Percentiles rank a stretch among this genome's conserved stretches.
These are phyloP conservation scores for Crassisporium funariophilum DNA, from an alignment of 768 basidiomycete species.

Conservation along the genomic window DNA sequence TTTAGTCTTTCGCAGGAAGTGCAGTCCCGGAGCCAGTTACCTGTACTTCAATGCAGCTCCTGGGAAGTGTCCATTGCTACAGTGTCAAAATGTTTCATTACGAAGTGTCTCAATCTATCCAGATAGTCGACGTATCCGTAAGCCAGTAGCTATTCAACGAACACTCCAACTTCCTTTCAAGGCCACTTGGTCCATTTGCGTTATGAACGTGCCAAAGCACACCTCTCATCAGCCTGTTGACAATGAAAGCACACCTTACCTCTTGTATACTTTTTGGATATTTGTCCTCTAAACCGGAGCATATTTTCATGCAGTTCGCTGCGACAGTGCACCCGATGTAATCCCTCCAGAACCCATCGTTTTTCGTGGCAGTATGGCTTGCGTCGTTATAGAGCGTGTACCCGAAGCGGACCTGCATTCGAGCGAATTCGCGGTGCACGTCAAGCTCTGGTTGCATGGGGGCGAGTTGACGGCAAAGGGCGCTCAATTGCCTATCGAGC, in stretches of 20 bases:
- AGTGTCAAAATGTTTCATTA: too few relatives aligned
- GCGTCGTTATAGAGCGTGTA: constrained; percentile 2
- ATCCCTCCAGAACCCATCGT: constrained; percentile 2
- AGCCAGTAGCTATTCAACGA: constrained; percentile 8
- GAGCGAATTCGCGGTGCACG: constrained; percentile 6
- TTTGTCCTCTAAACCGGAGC: neutral
- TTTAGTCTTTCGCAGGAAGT: too few relatives aligned
- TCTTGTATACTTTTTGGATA: constrained; percentile 3
- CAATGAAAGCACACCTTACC: neutral
- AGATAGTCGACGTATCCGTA: constrained; percentile 6
- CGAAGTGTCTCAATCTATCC: constrained; percentile 3
- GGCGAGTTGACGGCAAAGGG: constrained; percentile 1
- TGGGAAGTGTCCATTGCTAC: too few relatives aligned
- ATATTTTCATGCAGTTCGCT: constrained; percentile 1
- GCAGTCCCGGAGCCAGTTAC: too few relatives aligned
- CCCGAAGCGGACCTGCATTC: constrained; percentile 1
- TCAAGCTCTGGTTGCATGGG: neutral
- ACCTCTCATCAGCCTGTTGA: constrained; percentile 9
- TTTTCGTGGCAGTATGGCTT: neutral
- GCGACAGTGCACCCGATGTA: constrained; percentile 3
- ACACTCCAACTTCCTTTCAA: constrained; percentile 2
- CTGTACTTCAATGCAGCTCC: too few relatives aligned
- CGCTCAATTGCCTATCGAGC: constrained; percentile 1
- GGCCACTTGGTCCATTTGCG: constrained; percentile 1
- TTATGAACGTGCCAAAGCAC: constrained; percentile 10